Base-by-base conservation (phyloP, 805 yeast species). In the Teunomyces tritomae region DNA sequence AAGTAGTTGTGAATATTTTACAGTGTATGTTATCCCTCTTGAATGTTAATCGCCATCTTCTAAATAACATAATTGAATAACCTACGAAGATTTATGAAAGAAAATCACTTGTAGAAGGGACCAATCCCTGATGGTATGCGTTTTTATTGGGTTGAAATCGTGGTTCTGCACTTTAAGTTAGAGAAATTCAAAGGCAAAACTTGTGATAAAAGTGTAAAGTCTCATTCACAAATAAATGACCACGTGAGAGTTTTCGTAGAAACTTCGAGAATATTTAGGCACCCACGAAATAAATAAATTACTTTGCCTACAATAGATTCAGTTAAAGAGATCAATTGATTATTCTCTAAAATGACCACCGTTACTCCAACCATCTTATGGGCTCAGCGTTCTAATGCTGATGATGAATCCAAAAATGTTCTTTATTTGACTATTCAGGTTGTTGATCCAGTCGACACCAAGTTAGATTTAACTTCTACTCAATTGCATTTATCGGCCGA, bases 341-440 rank as follows among this genome's bases (percentile, higher is more conserved):
- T 16, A 14, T 10, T 11, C 29, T 11, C 17, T 26, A 39, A 30
- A 29, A 60, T 37, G 70, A 60, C 63, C 6, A 53, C 57, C 43
- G 50, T 52, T 39, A 56, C 64, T 41, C 81, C 84, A 42, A 71
- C 69, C 74, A 92, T 89, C 35, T 75, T 83, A 64, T 92, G 99
- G 99, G 98, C 99, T 9, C 99, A 92, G 76, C 88, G 99, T 70
- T 89, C 97, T 47, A 83, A 77, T 62, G 85, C 76, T n/a, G 67
- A 76, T 3, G 95, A 84, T 33, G 78, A 80, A 8, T 74, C 79
- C 28, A 91, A 88, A 69, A 92, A 92, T 67, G 62, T 89, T 32
- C 57, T 94, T 16, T 86, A 77, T 65, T 67, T 92, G 48, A 90
- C 96, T 0, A 78, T 92, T 46, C 77, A 79, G 50, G 82, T 88